Conservation (phyloP, 2,329 filamentous ascomycete genomes). For the Claviceps pazoutovae region DNA sequence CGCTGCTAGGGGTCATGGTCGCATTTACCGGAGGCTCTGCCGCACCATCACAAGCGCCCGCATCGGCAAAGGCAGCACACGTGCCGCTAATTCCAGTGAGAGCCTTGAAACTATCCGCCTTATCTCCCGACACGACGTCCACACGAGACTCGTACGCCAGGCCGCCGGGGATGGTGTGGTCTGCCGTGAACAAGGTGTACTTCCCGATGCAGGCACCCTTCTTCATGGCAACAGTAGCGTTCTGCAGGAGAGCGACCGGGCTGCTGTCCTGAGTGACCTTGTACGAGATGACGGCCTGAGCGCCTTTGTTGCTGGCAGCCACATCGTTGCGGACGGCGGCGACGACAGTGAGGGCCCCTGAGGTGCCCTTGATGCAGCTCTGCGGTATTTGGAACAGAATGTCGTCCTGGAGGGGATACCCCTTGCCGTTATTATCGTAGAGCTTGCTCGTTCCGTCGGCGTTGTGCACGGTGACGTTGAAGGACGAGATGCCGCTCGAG, state of each 20-base stretch:
- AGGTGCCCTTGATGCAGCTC: constrained; percentile 35
- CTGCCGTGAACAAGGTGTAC: constrained; percentile 34
- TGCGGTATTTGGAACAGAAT: constrained; percentile 41
- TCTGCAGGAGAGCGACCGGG: constrained; percentile 27
- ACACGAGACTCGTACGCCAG: constrained; percentile 30
- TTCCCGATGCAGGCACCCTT: constrained; percentile 30
- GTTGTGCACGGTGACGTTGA: constrained; percentile 37
- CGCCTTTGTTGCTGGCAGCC: constrained; percentile 21
- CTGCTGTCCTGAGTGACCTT: constrained; percentile 26
- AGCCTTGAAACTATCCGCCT: constrained; percentile 35
- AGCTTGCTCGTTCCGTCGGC: constrained; percentile 30
- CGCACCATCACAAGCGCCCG: constrained; percentile 15
- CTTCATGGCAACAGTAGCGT: constrained; percentile 23
- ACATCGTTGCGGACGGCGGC: constrained; percentile 37
- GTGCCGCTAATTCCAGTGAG: constrained; percentile 28
- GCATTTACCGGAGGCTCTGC: constrained; percentile 8
- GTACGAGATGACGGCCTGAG: constrained; percentile 29
- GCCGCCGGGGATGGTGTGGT: constrained; percentile 29
- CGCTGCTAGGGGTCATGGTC: constrained; percentile 5
- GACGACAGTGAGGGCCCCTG: constrained; percentile 29
- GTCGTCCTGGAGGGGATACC: constrained; percentile 39
- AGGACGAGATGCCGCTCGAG: constrained; percentile 46
- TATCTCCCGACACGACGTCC: constrained; percentile 28
- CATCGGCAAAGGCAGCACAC: constrained; percentile 27
- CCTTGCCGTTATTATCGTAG: constrained; percentile 43